Conservation (phyloP, 805 yeast species). For the Teunomyces gatunensis region DNA sequence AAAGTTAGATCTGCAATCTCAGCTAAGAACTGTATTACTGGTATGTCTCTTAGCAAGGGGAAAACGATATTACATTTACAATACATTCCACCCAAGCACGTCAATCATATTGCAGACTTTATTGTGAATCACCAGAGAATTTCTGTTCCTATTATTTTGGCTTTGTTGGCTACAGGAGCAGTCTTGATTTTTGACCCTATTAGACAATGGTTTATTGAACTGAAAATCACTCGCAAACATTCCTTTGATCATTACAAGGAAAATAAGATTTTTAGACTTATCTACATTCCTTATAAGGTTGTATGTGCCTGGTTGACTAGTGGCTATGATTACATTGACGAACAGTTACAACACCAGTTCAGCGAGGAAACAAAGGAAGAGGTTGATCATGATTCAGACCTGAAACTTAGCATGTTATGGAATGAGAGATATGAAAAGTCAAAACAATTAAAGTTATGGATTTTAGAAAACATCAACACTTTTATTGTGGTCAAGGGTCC, state of each 20-base stretch:
- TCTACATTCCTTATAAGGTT: slow-evolving; percentile 27
- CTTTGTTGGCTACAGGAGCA: slow-evolving; percentile 75
- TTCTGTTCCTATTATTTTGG: slow-evolving; percentile 75
- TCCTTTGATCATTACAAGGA: slow-evolving; percentile 48
- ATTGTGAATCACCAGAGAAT: slow-evolving; percentile 77
- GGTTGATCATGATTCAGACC: slow-evolving; percentile 26
- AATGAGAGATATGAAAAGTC: slow-evolving; percentile 66
- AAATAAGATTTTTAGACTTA: slow-evolving; percentile 13
- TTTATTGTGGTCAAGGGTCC: slow-evolving; percentile 92
- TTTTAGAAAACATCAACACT: slow-evolving; percentile 85
- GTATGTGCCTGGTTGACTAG: slow-evolving; percentile 25
- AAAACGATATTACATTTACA: slow-evolving; percentile 67
- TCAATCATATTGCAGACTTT: slow-evolving; percentile 53
- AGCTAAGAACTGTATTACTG: slow-evolving; percentile 90
- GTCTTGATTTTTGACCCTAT: slow-evolving; percentile 92
- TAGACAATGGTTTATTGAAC: slow-evolving; percentile 72
- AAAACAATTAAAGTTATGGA: slow-evolving; percentile 70
- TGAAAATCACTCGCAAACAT: slow-evolving; percentile 63
- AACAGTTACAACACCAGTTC: slow-evolving; percentile 14
- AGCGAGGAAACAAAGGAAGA: slow-evolving; percentile 19
- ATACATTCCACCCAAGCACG: slow-evolving; percentile 57
- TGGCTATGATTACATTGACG: slow-evolving; percentile 38
- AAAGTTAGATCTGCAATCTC: slow-evolving; percentile 67
- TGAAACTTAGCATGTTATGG: slow-evolving; percentile 45
- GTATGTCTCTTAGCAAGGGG: slow-evolving; percentile 55